Base-by-base conservation (phyloP, 306 rosid genomes). In the Ormosia semicastrata region DNA sequence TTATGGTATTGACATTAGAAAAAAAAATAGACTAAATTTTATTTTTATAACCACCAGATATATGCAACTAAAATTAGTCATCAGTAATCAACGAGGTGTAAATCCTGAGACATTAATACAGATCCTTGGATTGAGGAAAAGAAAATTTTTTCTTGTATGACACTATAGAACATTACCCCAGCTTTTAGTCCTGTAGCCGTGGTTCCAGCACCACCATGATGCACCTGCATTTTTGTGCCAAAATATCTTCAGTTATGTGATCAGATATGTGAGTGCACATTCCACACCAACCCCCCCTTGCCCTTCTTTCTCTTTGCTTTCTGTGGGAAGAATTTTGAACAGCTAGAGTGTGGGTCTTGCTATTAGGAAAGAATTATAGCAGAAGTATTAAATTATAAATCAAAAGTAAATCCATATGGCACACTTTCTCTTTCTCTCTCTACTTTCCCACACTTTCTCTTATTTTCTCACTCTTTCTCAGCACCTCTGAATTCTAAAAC, bases 171-270 rank as follows among this genome's bases (percentile, higher is more conserved):
- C 81, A 75, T 81, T 94, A 94, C 97, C 97, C 94, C 98, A 6
- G 98, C 94, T 88, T 80, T 92, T 64, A 94, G 84, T 85, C 95
- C 98, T 43, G 98, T 87, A 77, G 95, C 95, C 3, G 98, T 92
- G 32, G 98, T 92, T 71, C 98, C 98, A 30, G 98, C 97, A 79
- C 98, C 98, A 33, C 98, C 98, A 71, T 94, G 98, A 86, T 94
- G 98, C 75, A 94, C 95, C 98, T 92, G 91, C 91, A 88, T 59
- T 41, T 84, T 76, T 75, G 67, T 6, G 13, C 54, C 75, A 85
- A 68, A 58, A 59, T 15, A 80, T 60, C 37, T 64, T 56, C 39
- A 59, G 68, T 49, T 66, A 66, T 29, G 33, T 50, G 14, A 29
- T 17, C 59, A 34, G 30, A 49, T 46, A 30, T 62, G 29, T 18